phyloP scores from a whole-genome alignment of 441 rosid species.

The Croton setiger region DNA sequence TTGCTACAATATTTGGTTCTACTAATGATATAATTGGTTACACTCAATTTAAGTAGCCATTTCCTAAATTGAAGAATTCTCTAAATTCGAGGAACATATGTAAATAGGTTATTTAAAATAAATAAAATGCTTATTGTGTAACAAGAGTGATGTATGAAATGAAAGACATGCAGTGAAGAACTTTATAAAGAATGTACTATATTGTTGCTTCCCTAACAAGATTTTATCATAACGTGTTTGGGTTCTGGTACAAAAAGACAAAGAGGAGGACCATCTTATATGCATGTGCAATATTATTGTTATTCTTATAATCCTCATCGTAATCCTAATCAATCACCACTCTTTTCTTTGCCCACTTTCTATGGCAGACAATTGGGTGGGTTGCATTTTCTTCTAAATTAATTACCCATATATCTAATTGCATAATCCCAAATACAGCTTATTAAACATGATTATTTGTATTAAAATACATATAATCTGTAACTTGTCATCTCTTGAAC shows the following conservation, averaged over 20 bases:
- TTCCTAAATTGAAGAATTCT: too few relatives aligned
- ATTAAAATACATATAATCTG: too few relatives aligned
- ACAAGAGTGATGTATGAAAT: too few relatives aligned
- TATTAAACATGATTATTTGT: too few relatives aligned
- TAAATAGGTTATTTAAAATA: too few relatives aligned
- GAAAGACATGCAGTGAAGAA: too few relatives aligned
- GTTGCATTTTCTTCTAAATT: neutral
- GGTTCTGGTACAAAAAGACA: neutral
- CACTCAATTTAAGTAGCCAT: too few relatives aligned
- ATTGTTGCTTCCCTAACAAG: neutral
- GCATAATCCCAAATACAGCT: neutral
- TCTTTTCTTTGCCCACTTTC: neutral
- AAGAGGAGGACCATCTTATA: neutral
- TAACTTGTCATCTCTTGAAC: neutral
- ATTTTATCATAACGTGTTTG: neutral
- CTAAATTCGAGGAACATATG: too few relatives aligned
- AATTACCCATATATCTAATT: neutral
- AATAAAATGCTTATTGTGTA: too few relatives aligned
- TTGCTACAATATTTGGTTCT: too few relatives aligned
- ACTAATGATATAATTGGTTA: too few relatives aligned
- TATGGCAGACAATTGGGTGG: conserved; percentile 10
- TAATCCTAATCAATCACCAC: neutral
- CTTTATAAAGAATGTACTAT: neutral
- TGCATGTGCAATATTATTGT: neutral
- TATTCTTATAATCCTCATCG: neutral